Conservation (phyloP, 192 early-diverging fungal species). For the Dissophora globulifera region DNA sequence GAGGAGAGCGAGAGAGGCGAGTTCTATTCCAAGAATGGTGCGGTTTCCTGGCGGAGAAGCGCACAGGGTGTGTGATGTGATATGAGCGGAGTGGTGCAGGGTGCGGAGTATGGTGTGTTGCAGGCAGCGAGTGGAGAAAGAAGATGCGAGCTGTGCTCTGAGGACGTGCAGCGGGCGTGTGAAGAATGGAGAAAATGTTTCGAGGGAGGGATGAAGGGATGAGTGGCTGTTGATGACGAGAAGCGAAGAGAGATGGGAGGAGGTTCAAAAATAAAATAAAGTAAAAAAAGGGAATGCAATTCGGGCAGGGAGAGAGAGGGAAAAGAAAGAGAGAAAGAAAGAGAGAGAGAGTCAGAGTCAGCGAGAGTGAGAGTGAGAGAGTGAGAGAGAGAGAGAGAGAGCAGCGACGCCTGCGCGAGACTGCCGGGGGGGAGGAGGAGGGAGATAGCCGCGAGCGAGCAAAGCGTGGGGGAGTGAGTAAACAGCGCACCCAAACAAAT, state of each 20-base stretch:
- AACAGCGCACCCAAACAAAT: too few species aligned
- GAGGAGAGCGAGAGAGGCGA: not conserved
- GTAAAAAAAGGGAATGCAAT: not conserved
- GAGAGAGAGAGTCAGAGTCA: not conserved
- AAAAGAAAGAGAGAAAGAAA: conserved; percentile 3
- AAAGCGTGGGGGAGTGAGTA: too few species aligned
- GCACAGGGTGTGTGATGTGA: not conserved
- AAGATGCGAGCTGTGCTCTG: not conserved
- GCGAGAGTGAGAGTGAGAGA: not conserved
- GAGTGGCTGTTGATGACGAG: not conserved
- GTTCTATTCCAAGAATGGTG: not conserved
- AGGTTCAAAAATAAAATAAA: not conserved
- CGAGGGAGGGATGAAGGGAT: not conserved
- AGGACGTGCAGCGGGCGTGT: not conserved
- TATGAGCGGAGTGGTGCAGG: not conserved
- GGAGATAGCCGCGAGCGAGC: too few species aligned
- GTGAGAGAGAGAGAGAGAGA: not conserved
- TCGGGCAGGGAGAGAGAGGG: not conserved
- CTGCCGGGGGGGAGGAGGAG: too few species aligned
- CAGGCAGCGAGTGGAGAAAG: too few species aligned
- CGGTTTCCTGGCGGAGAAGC: not conserved
- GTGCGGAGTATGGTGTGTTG: too few species aligned
- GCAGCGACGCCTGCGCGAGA: too few species aligned
- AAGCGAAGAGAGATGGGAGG: not conserved
- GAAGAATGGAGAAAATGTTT: not conserved